Evolutionary conservation across 306 rosid species (phyloP).

Genomic region (Cucumis cinereus): DNA sequence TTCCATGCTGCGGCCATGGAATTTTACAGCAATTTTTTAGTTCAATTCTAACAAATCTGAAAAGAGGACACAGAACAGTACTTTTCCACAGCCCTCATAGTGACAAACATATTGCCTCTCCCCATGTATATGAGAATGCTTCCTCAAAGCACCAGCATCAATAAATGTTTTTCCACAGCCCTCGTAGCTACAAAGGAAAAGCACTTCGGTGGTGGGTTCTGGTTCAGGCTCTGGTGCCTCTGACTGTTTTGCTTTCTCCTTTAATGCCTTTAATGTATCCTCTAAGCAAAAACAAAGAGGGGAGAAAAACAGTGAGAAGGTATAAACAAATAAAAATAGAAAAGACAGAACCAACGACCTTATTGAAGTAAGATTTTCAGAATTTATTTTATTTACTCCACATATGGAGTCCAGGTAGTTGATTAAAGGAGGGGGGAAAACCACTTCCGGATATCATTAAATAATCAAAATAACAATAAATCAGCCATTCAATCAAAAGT

Average conservation of each 20-base stretch:
- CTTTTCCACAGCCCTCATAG: constrained; percentile 95
- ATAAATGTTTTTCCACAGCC: constrained; percentile 94
- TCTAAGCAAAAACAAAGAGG: constrained; percentile 26
- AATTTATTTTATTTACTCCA: not conserved
- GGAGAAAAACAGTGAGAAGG: constrained; percentile 7
- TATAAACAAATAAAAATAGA: constrained; percentile 7
- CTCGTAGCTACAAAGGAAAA: constrained; percentile 92
- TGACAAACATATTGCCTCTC: constrained; percentile 86
- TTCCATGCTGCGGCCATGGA: not conserved
- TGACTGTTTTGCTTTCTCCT: constrained; percentile 60
- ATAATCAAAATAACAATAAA: not conserved
- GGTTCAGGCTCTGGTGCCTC: constrained; percentile 78
- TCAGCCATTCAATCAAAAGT: not conserved
- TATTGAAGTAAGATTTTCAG: not conserved
- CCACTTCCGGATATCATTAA: no score
- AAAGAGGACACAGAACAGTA: constrained; percentile 10
- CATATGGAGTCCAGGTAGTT: not conserved
- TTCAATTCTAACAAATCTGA: not conserved
- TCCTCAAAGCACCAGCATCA: constrained; percentile 96
- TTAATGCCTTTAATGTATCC: constrained; percentile 53
- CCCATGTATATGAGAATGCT: constrained; percentile 96
- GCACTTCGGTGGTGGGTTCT: constrained; percentile 95
- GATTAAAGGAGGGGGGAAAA: not conserved
- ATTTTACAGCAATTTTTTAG: not conserved
- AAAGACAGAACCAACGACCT: not conserved